phyloP scores from a whole-genome alignment of 1,139 yeast species.

The Candida sanyaensis region DNA sequence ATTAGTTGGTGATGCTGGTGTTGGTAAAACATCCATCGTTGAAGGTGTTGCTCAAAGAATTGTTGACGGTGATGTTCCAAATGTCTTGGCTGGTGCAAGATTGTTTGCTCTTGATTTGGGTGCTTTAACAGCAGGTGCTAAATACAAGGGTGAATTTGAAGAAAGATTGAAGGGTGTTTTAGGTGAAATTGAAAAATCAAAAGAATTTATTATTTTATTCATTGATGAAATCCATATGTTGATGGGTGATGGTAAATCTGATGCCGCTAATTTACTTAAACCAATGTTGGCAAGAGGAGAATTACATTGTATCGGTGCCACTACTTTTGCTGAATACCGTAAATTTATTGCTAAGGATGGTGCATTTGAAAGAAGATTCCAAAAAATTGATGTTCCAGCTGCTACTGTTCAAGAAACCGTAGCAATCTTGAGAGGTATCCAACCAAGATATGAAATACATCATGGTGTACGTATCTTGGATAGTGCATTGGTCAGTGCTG shows the following conservation, averaged over 20 bases:
- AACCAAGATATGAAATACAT: constrained; percentile 94
- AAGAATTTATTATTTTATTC: constrained; percentile 82
- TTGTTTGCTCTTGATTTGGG: constrained; percentile 90
- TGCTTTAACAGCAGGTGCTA: constrained; percentile 97
- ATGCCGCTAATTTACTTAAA: constrained; percentile 94
- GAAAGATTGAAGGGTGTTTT: constrained; percentile 96
- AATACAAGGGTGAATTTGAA: constrained; percentile 97
- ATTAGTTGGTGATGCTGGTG: constrained; percentile 98
- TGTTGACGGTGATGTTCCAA: constrained; percentile 93
- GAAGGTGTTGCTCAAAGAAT: constrained; percentile 99
- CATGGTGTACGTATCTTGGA: constrained; percentile 97
- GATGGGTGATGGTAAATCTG: constrained; percentile 95
- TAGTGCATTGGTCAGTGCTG: constrained; percentile 92
- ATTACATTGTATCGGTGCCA: constrained; percentile 97
- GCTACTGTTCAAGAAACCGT: constrained; percentile 92
- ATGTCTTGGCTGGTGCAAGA: constrained; percentile 75
- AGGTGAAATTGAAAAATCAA: constrained; percentile 87
- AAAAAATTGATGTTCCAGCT: constrained; percentile 93
- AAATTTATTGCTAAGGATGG: constrained; percentile 94
- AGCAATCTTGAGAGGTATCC: constrained; percentile 94
- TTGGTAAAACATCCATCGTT: constrained; percentile 96
- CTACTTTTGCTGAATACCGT: constrained; percentile 93
- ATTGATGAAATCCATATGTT: constrained; percentile 98
- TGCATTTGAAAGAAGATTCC: constrained; percentile 98
- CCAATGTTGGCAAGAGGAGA: constrained; percentile 98